These are phyloP conservation scores for Teratosphaeria gauchensis DNA, from an alignment of 2,329 filamentous ascomycete species.

Conservation along the genomic window DNA sequence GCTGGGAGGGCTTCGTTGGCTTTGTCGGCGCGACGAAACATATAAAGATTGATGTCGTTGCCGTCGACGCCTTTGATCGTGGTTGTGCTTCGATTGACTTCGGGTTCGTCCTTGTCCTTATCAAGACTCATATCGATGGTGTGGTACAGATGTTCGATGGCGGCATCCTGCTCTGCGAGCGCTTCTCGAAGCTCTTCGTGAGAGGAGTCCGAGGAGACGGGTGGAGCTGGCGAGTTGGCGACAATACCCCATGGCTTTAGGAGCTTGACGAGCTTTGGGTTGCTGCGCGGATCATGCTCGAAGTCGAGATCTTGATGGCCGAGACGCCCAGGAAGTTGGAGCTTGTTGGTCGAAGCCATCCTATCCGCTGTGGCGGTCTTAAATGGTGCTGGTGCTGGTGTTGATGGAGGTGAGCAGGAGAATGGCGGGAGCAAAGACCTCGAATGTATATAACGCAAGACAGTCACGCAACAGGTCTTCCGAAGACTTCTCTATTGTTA, in stretches of 20 bases:
- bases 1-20: constrained; percentile 9
- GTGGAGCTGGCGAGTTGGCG: neutral
- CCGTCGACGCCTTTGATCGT: constrained; percentile 12
- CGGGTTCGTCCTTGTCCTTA: constrained; percentile 7
- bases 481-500: neutral
- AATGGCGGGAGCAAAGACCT: neutral
- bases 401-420: neutral
- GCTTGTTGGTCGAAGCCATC: neutral
- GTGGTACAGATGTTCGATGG: constrained; percentile 60
- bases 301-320: constrained; percentile 7
- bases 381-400: neutral
- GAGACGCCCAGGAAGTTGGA: constrained; percentile 8
- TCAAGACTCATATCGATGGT: constrained; percentile 53
- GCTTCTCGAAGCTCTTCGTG: neutral
- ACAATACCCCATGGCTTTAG: constrained; percentile 6
- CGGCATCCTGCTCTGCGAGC: neutral
- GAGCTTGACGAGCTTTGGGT: constrained; percentile 7
- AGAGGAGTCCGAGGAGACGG: neutral
- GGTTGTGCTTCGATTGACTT: constrained; percentile 2
- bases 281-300: constrained; percentile 8
- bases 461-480: neutral
- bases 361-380: neutral
- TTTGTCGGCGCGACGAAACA: constrained; percentile 9
- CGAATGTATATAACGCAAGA: neutral
- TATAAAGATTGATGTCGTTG: constrained; percentile 11